Evolutionary conservation across 1,139 yeast genomes (phyloP), one percentile per base, ranked within the genome.

Genomic region (Taiozyma sp.): DNA sequence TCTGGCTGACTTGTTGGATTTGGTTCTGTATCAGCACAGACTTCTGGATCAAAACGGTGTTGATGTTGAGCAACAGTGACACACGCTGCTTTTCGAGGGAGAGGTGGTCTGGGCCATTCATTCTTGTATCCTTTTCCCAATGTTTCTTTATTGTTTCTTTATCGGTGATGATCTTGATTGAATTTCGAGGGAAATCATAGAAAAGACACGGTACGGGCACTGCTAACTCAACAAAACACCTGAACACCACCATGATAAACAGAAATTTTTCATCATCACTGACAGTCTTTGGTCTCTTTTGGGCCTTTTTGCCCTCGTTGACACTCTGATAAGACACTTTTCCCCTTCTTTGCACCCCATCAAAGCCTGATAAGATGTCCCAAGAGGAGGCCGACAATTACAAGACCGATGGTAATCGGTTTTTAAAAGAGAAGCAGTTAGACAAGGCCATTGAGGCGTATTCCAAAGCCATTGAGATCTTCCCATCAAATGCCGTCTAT

Each of bases 361-460:
- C 36, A 19, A 19, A 19, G 19, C 36, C 19, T 14, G 19, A 32
- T 14, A 32, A 45, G 38, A 52, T 50, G 52, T 34, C 48, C 14
- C 34, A 23, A 10, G 48, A 50, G 14, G 51, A 43, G 27, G 63
- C 65, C 3, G 62, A 57, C 3, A 72, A 73, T 55, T 70, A 72
- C 53, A 92, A 92, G 66, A 80, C 81, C 58, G 72, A 78, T 61
- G 99, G 98, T 12, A 93, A 93, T 65, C 74, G 72, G n/a, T 78
- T 74, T 48, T 75, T 93, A 50, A 81, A 84, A 60, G 76, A 73
- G 24, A 84, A 87, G 48, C 75, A 81, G 55, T 88, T 72, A 62
- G 78, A 77, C 12, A 77, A 78, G 36, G 97, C 98, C 10, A 74
- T 89, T 34, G 84, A 78, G 6, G 66, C 76, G 13, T 93, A 93